Conservation (phyloP, 208 protist species). For the Novymonas esmeraldas region DNA sequence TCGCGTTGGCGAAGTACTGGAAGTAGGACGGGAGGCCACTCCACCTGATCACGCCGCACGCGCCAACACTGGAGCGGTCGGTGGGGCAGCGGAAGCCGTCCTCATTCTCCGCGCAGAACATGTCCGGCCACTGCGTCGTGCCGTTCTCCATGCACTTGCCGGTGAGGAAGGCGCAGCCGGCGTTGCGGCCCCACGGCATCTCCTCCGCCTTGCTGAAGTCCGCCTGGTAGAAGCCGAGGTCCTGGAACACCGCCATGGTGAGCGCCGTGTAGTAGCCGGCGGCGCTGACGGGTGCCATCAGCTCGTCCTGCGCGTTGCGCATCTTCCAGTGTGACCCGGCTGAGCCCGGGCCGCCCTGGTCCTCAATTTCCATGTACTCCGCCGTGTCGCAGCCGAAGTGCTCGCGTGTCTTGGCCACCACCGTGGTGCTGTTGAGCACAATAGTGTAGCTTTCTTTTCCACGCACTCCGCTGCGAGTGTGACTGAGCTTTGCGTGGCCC, state of each 20-base stretch:
- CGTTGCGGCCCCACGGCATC: slow-evolving; percentile 71
- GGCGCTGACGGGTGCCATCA: slow-evolving; percentile 58
- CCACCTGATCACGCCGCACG: slow-evolving; percentile 20
- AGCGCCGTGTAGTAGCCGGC: slow-evolving; percentile 60
- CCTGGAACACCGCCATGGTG: slow-evolving; percentile 84
- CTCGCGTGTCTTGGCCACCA: too few relatives aligned
- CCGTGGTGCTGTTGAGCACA: too few relatives aligned
- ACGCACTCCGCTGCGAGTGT: too few relatives aligned
- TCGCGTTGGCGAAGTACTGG: slow-evolving; percentile 48
- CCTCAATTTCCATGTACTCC: slow-evolving; percentile 75
- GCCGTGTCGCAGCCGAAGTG: slow-evolving; percentile 72
- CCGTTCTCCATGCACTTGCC: slow-evolving; percentile 45
- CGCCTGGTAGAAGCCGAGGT: slow-evolving; percentile 78
- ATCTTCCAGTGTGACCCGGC: slow-evolving; percentile 85
- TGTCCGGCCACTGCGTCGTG: slow-evolving; percentile 39
- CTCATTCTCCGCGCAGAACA: slow-evolving; percentile 61
- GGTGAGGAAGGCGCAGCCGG: slow-evolving; percentile 58
- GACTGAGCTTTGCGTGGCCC: slow-evolving; percentile 22
- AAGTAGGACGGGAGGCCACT: slow-evolving; percentile 25
- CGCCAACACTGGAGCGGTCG: slow-evolving; percentile 12
- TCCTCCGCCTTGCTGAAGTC: slow-evolving; percentile 60
- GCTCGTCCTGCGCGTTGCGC: slow-evolving; percentile 75
- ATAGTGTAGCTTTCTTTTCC: too few relatives aligned
- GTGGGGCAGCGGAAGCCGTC: neutral
- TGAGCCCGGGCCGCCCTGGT: slow-evolving; percentile 2